Evolutionary conservation across 2,329 filamentous ascomycete genomes (phyloP).

Genomic region (Aspergillus neotritici): DNA sequence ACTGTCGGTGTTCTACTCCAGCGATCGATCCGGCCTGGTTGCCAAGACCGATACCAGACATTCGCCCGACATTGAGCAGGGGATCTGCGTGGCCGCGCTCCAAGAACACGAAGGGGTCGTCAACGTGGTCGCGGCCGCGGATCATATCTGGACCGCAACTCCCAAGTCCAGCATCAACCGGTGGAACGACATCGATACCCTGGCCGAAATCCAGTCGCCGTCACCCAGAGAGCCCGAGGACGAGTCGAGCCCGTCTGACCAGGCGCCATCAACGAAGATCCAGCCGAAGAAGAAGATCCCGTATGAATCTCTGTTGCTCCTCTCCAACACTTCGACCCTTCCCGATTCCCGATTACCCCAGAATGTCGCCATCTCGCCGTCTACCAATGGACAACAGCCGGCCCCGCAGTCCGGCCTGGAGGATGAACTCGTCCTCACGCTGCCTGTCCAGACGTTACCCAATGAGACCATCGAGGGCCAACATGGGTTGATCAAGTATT

Average conservation of each 20-base stretch:
- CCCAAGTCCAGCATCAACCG: slow-evolving; percentile 87
- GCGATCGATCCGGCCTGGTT: slow-evolving; percentile 85
- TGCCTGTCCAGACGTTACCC: slow-evolving; percentile 63
- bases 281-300: slow-evolving; percentile 58
- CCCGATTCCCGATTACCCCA: slow-evolving; percentile 56
- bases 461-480: slow-evolving; percentile 88
- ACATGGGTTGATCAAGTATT: slow-evolving; percentile 89
- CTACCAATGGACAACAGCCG: slow-evolving; percentile 49
- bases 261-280: slow-evolving; percentile 12
- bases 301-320: slow-evolving; percentile 67
- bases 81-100: slow-evolving; percentile 80
- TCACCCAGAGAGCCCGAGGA: slow-evolving; percentile 42
- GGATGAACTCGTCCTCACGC: slow-evolving; percentile 44
- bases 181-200: slow-evolving; percentile 81
- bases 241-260: slow-evolving; percentile 35
- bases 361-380: slow-evolving; percentile 47
- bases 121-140: slow-evolving; percentile 58
- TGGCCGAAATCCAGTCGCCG: slow-evolving; percentile 56
- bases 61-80: slow-evolving; percentile 73
- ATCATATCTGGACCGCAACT: slow-evolving; percentile 85
- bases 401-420: slow-evolving; percentile 51
- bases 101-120: slow-evolving; percentile 75
- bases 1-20: slow-evolving; percentile 87
- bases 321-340: slow-evolving; percentile 79
- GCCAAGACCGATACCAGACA: slow-evolving; percentile 89